Percentiles rank a stretch among this genome's conserved stretches.
These are phyloP conservation scores for Rutstroemia sp. DNA, from an alignment of 2,329 filamentous ascomycete species.

Conservation along the genomic window DNA sequence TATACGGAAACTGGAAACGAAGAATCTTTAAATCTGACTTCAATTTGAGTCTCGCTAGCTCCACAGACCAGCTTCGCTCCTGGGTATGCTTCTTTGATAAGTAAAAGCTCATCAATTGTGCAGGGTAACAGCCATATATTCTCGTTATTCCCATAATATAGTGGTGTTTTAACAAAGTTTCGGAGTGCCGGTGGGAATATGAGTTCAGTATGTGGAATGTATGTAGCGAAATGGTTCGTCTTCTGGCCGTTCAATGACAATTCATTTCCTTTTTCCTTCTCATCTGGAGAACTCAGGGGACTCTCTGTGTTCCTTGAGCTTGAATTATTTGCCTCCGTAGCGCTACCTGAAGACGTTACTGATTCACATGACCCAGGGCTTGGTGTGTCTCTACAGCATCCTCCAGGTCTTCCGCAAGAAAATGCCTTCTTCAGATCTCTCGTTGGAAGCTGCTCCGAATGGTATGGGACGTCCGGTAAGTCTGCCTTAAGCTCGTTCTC, in stretches of 20 bases:
- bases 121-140: conserved; percentile 88
- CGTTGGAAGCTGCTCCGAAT: conserved; percentile 15
- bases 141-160: conserved; percentile 88
- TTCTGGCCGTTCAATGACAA: too few species aligned
- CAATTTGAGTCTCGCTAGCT: conserved; percentile 93
- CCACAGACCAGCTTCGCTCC: conserved; percentile 88
- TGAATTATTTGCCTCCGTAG: conserved; percentile 9
- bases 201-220: conserved; percentile 82
- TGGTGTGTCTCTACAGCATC: conserved; percentile 63
- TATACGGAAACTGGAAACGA: conserved; percentile 83
- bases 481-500: conserved; percentile 30
- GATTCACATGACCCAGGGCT: conserved; percentile 31
- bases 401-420: conserved; percentile 30
- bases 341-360: conserved; percentile 7
- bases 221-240: conserved; percentile 61
- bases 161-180: conserved; percentile 68
- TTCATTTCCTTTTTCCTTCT: conserved; percentile 53
- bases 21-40: conserved; percentile 93
- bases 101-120: conserved; percentile 74
- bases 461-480: conserved; percentile 14
- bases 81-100: conserved; percentile 79
- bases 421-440: conserved; percentile 4
- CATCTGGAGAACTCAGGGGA: conserved; percentile 90
- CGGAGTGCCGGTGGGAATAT: conserved; percentile 83
- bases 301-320: conserved; percentile 55